Evolutionary conservation across 2,329 filamentous ascomycete genomes (phyloP).

Genomic region (Chrysosphaeria jannelii): DNA sequence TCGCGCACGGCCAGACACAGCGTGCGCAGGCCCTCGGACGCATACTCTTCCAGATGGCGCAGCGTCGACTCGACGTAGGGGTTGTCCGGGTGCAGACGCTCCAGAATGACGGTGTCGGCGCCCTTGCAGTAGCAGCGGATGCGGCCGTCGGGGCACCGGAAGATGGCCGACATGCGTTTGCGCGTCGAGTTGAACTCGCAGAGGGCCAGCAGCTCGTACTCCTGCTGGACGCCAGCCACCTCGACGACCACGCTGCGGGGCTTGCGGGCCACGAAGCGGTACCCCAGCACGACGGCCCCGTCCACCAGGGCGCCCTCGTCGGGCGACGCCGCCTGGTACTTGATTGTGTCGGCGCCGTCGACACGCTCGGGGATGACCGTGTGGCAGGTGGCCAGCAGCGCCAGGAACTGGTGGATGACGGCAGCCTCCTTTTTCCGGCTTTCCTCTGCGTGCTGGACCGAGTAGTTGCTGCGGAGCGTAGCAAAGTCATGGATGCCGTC

Average conservation of each 20-base stretch:
- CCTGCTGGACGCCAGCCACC: constrained; percentile 36
- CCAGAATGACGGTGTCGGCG: constrained; percentile 88
- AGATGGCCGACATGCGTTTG: constrained; percentile 95
- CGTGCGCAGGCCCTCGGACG: constrained; percentile 79
- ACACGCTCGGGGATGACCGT: constrained; percentile 84
- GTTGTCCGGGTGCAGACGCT: constrained; percentile 59
- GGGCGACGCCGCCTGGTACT: constrained; percentile 91
- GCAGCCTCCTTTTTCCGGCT: no score
- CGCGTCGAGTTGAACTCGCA: constrained; percentile 96
- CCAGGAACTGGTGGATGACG: constrained; percentile 50
- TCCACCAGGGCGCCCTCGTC: constrained; percentile 94
- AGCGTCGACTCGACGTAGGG: constrained; percentile 71
- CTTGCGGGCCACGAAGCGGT: constrained; percentile 72
- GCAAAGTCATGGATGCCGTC: constrained; percentile 72
- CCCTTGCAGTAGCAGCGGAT: constrained; percentile 87
- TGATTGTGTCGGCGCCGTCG: constrained; percentile 48
- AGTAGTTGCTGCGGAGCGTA: constrained; percentile 37
- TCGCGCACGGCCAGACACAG: constrained; percentile 88
- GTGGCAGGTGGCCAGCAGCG: constrained; percentile 69
- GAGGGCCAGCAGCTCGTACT: constrained; percentile 84
- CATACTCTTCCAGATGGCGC: constrained; percentile 92
- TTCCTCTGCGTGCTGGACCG: constrained; percentile 19
- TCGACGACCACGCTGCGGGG: constrained; percentile 67
- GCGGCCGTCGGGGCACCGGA: constrained; percentile 85
- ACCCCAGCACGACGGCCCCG: constrained; percentile 60